These are phyloP conservation scores for Dillenia suffruticosa DNA, from an alignment of 164 flowering plant genomes.

Conservation along the genomic window DNA sequence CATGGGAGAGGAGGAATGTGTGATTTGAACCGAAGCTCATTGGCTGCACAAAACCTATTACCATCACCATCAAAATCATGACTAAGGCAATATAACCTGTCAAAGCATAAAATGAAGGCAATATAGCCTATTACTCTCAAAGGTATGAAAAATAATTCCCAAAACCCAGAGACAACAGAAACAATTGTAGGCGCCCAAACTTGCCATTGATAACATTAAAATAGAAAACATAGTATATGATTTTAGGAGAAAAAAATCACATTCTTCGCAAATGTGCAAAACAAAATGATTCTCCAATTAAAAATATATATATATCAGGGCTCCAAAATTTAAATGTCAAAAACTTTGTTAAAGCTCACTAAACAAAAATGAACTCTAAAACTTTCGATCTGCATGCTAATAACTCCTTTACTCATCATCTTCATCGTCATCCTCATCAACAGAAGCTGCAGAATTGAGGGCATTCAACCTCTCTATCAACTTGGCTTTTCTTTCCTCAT, in stretches of 20 bases:
- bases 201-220: no score
- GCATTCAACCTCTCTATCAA: slow-evolving; percentile 46
- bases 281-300: not conserved
- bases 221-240: not conserved
- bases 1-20: no score
- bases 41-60: no score
- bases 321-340: not conserved
- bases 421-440: slow-evolving; percentile 37
- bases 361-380: not conserved
- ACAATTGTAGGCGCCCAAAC: no score
- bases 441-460: slow-evolving; percentile 44
- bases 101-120: no score
- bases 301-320: not conserved
- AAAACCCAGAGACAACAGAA: no score
- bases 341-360: no score
- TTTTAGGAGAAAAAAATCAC: not conserved
- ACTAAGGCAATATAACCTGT: no score
- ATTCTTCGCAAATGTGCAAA: not conserved
- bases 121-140: no score
- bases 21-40: no score
- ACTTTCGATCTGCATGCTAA: not conserved
- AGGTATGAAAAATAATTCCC: no score
- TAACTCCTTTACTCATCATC: slow-evolving; percentile 10
- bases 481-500: slow-evolving; percentile 48
- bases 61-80: no score